A percentile compares a stretch with the other conserved stretches of the same genome.
Conservation (phyloP, 2,329 filamentous ascomycete species). For the Fonsecaea nubica region DNA sequence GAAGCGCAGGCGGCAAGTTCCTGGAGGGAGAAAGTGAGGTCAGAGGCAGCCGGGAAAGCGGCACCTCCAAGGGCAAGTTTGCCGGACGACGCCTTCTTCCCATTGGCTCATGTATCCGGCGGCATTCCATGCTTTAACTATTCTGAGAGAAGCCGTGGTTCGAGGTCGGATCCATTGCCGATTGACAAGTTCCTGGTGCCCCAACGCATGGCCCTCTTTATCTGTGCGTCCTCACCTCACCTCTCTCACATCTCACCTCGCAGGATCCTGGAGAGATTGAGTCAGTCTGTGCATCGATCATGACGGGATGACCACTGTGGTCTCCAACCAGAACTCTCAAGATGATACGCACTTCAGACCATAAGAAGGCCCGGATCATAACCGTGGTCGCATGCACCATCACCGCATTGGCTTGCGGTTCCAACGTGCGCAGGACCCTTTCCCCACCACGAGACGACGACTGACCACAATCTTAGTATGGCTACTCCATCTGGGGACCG, state of each 20-base stretch:
- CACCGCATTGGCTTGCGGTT: constrained; percentile 88
- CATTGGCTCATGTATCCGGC: neutral
- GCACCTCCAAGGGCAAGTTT: neutral
- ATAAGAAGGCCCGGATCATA: constrained; percentile 68
- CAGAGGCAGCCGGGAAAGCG: constrained; percentile 4
- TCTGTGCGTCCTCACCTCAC: constrained; percentile 11
- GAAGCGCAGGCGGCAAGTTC: constrained; percentile 1
- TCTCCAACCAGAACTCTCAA: constrained; percentile 9
- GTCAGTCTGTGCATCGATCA: neutral
- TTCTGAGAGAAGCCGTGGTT: neutral
- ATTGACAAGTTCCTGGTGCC: constrained; percentile 1
- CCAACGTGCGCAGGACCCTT: constrained; percentile 70
- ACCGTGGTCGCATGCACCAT: constrained; percentile 84
- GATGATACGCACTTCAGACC: constrained; percentile 29
- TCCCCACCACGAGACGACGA: neutral
- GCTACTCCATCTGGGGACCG: constrained; percentile 96
- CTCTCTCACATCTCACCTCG: constrained; percentile 7
- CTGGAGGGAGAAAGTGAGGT: constrained; percentile 3
- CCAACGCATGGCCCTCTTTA: neutral
- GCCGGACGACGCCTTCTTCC: neutral
- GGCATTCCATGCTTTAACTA: neutral
- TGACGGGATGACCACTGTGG: constrained; percentile 21
- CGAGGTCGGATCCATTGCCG: constrained; percentile 12
- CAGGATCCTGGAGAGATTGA: neutral
- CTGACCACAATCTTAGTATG: constrained; percentile 69